Evolutionary conservation across 1,284 basidiomycete species (phyloP), one percentile per base, ranked within the genome.

Genomic region (Microstroma glucosiphilum): DNA sequence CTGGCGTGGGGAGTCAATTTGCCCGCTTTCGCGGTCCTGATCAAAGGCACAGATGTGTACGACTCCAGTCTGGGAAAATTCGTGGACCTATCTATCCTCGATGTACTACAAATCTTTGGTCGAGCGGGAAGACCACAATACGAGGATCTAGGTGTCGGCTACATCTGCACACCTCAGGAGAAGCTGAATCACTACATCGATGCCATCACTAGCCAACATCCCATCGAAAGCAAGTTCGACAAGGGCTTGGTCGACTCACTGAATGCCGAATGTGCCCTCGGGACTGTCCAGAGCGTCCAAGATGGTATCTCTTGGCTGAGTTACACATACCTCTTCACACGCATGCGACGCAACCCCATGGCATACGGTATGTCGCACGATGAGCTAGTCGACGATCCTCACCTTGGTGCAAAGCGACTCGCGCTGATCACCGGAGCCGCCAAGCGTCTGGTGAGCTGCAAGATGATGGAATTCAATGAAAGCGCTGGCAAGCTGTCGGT

Each of bases 1-100:
- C 84, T 99, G 40, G 96, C 96, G 0, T 99, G 96, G 96, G 96
- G 96, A 83, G 96, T 99, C 73, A 99, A 99, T 80, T 82, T 99
- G 73, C 96, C 96, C 46, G 96, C 96, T 4, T 96, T 98, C 81
- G 96, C 96, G 61, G 91, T 82, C 62, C 83, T 99, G 69, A 99
- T 99, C 83, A 99, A 98, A 81, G 96, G 96, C 15, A 99, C 96
- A 0, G 90, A 98, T 72, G 85, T 99, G 1, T 99, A 98, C 78
- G 74, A 79, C 58, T 72, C 76, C 6, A 70, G 74, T 3, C 69
- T 68, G 3, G 76, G 77, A n/a, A 69, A 69, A 40, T 96, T 97
- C 73, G 88, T 91, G 59, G 93, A 99, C 79, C 84, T 99, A 30
- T 90, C 92, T 2, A 89, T 99, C 15, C 83, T 99, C 48, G 96